These are phyloP conservation scores for Copromyces sp. DNA, from an alignment of 495 filamentous ascomycete genomes.

Conservation along the genomic window DNA sequence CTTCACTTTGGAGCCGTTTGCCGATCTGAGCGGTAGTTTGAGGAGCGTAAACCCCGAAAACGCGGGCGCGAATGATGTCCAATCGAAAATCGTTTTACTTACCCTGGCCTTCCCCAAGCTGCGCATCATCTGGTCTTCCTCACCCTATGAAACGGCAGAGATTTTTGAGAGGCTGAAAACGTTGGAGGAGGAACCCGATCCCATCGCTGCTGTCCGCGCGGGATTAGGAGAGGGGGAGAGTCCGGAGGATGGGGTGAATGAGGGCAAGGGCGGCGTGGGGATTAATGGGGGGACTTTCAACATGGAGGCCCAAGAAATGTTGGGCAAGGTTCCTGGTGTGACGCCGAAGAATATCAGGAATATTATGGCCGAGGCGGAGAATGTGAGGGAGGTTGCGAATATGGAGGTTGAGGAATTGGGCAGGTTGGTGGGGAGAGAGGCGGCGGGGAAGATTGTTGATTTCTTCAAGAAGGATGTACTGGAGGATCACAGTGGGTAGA, in stretches of 20 bases:
- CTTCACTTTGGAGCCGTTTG: constrained; percentile 91
- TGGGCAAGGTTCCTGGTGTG: constrained; percentile 77
- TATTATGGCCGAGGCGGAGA: constrained; percentile 62
- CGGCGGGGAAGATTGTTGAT: constrained; percentile 60
- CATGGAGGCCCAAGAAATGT: constrained; percentile 71
- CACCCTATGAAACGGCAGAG: constrained; percentile 92
- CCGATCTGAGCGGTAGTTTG: constrained; percentile 61
- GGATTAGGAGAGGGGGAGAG: constrained; percentile 55
- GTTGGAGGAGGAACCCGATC: constrained; percentile 80
- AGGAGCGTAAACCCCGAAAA: constrained; percentile 42
- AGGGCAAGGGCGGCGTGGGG: neutral
- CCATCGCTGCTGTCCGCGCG: constrained; percentile 70
- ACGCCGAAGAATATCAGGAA: constrained; percentile 62
- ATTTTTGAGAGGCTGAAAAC: constrained; percentile 93
- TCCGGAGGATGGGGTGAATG: constrained; percentile 31
- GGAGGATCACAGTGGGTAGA: constrained; percentile 21
- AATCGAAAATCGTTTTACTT: constrained; percentile 84
- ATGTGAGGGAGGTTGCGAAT: constrained; percentile 77
- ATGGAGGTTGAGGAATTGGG: constrained; percentile 65
- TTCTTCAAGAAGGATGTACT: constrained; percentile 81
- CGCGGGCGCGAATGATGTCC: constrained; percentile 57
- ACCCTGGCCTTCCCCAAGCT: constrained; percentile 86
- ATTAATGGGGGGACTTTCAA: constrained; percentile 36
- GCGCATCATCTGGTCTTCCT: constrained; percentile 86
- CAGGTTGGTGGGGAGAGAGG: constrained; percentile 67